A percentile compares a stretch with the other conserved stretches of the same genome.
Conservation (phyloP, 73 alveolate species). For the Blepharisma stoltei region DNA sequence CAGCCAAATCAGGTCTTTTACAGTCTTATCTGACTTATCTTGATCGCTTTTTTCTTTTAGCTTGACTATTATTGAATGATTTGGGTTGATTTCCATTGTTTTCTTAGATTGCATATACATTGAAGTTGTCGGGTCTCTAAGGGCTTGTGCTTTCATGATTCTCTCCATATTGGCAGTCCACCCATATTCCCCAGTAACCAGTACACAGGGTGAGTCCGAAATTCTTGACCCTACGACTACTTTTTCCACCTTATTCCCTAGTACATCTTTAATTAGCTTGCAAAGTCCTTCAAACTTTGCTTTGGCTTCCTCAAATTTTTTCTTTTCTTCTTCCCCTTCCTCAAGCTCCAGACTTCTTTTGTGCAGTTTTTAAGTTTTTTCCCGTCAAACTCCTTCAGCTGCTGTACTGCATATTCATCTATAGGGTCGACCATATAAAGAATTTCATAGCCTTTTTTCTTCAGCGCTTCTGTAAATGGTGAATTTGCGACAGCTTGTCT, state of each 20-base stretch:
- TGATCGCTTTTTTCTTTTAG: constrained; percentile 94
- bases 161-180: constrained; percentile 99
- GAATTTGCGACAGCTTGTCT: constrained; percentile 96
- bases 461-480: constrained; percentile 98
- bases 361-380: constrained; percentile 95
- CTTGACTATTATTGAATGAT: constrained; percentile 89
- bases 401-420: constrained; percentile 98
- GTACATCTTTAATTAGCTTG: constrained; percentile 98
- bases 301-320: constrained; percentile 96
- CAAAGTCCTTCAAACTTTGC: constrained; percentile 98
- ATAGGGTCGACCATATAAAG: constrained; percentile 99
- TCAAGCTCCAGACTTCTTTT: constrained; percentile 97
- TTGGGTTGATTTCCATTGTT: constrained; percentile 98
- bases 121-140: constrained; percentile 98
- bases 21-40: constrained; percentile 97
- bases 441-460: constrained; percentile 98
- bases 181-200: constrained; percentile 99
- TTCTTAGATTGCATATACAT: constrained; percentile 98
- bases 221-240: constrained; percentile 95
- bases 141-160: constrained; percentile 98
- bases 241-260: constrained; percentile 99
- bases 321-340: constrained; percentile 86
- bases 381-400: constrained; percentile 98
- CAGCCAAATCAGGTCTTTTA: constrained; percentile 98
- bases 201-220: constrained; percentile 98